Evolutionary conservation across 2,329 filamentous ascomycete species (phyloP), one percentile per base, ranked within the genome.

Genomic region (Immersiporthe knoxdaviesiana): DNA sequence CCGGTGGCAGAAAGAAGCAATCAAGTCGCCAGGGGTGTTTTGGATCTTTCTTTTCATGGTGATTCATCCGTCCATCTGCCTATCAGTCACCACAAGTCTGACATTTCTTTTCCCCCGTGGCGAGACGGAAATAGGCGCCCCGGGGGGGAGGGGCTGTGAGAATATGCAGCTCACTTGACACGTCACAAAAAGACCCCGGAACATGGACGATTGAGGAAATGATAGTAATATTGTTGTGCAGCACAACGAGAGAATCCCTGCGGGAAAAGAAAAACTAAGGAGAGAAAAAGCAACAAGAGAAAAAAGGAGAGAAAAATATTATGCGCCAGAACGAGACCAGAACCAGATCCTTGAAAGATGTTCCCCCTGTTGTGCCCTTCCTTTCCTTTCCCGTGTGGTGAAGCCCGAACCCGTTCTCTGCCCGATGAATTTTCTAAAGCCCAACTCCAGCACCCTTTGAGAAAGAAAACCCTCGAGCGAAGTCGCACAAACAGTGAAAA

Each of bases 341-440:
- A 35, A 68, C 18, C 21, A 44, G 37, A 52, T 59, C 66, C 68
- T 35, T 62, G 56, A 59, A 56, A n/a, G 44, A 30, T 59, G 32
- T 37, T 21, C 32, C 56, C 56, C 30, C 11, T 21, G 56, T 37
- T 35, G 14, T 37, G 30, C 56, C 56, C 30, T 59, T 59, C 27
- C 27, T 41, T 41, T 52, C 47, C 65, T 44, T 65, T 68, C 61
- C 68, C 68, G 68, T 63, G 62, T 58, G 56, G 68, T 66, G 41
- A 66, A 66, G 30, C 67, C 63, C 67, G 37, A 27, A 39, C 47
- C 60, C 27, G 60, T 61, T n/a, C n/a, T n/a, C 30, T 41, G 30
- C 27, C 37, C 47, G 27, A 3, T 18, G 61, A 52, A 39, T 64
- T 18, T 66, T n/a, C 58, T 4, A 47, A 47, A n/a, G 16, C 44